phyloP scores from a whole-genome alignment of 2,329 filamentous ascomycete genomes.

The Arthrobotrys iridis region DNA sequence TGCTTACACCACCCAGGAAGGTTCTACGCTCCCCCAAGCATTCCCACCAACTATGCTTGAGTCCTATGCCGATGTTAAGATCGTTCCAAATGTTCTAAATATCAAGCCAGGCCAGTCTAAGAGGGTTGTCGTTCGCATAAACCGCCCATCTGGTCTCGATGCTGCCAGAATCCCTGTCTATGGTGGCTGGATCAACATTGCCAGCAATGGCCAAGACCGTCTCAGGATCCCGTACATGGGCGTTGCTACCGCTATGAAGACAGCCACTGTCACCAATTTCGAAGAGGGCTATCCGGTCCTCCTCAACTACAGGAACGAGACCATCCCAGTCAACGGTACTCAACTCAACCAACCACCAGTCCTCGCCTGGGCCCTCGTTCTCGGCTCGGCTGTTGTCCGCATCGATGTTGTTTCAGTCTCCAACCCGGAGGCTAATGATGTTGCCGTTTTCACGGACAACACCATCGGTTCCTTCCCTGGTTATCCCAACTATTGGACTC shows the following conservation, averaged over 20 bases:
- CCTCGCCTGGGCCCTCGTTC: slow-evolving; percentile 37
- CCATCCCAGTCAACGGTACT: slow-evolving; percentile 23
- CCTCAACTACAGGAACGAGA: slow-evolving; percentile 36
- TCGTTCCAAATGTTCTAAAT: slow-evolving; percentile 58
- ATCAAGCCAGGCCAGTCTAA: slow-evolving; percentile 58
- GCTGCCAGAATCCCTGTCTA: slow-evolving; percentile 63
- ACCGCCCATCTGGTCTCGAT: slow-evolving; percentile 60
- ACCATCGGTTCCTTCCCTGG: slow-evolving; percentile 47
- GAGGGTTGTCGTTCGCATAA: slow-evolving; percentile 63
- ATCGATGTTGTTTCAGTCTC: slow-evolving; percentile 43
- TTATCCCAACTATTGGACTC: slow-evolving; percentile 47
- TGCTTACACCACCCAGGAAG: slow-evolving; percentile 65
- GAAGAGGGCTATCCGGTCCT: slow-evolving; percentile 41
- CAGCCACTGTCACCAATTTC: slow-evolving; percentile 48
- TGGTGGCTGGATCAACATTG: slow-evolving; percentile 64
- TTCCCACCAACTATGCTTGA: slow-evolving; percentile 56
- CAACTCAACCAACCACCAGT: slow-evolving; percentile 15
- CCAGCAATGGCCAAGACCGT: slow-evolving; percentile 62
- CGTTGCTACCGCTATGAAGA: slow-evolving; percentile 40
- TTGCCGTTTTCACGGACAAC: slow-evolving; percentile 39
- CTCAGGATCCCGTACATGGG: slow-evolving; percentile 63
- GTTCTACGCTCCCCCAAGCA: slow-evolving; percentile 51
- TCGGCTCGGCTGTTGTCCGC: slow-evolving; percentile 43
- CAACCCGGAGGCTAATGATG: slow-evolving; percentile 34
- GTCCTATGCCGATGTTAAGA: slow-evolving; percentile 53